A percentile compares a stretch with the other conserved stretches of the same genome.
Conservation (phyloP, 108 stramenopile genomes). For the Skeletonema costatum region DNA sequence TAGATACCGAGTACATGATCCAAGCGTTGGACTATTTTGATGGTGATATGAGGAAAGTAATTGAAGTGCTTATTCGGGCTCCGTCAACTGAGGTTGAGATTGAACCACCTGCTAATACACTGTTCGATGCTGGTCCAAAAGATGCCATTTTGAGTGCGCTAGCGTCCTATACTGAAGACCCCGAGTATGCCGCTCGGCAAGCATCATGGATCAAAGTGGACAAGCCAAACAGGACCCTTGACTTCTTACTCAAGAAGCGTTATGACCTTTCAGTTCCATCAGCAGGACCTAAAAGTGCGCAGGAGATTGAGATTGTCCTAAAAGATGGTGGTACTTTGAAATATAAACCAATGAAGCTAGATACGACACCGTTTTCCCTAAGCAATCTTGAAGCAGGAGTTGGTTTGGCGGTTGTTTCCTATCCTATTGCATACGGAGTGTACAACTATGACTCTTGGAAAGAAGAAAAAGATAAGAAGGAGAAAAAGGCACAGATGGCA, state of each 20-base stretch:
- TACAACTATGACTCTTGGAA: conserved; percentile 32
- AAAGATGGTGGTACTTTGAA: conserved; percentile 6
- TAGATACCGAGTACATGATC: conserved; percentile 43
- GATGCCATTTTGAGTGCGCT: conserved; percentile 45
- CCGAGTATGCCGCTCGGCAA: conserved; percentile 20
- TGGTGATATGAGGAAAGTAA: conserved; percentile 44
- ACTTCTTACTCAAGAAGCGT: conserved; percentile 38
- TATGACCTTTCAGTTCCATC: conserved; percentile 16
- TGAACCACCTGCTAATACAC: conserved; percentile 7
- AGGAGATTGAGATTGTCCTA: background rate
- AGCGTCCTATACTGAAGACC: conserved; percentile 20
- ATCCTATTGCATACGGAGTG: conserved; percentile 36
- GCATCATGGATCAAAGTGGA: conserved; percentile 49
- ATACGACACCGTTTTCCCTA: conserved; percentile 16
- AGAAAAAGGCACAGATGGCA: conserved; percentile 21
- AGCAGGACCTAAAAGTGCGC: background rate
- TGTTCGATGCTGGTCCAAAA: conserved; percentile 3
- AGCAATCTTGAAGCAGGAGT: conserved; percentile 36
- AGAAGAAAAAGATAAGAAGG: conserved; percentile 38
- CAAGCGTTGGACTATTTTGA: conserved; percentile 43
- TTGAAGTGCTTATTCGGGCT: conserved; percentile 27
- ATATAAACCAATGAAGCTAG: conserved; percentile 2
- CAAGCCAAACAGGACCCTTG: conserved; percentile 23
- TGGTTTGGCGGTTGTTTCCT: conserved; percentile 20
- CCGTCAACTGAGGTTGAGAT: conserved; percentile 33